These are phyloP conservation scores for Lagenidium giganteum DNA, from an alignment of 352 stramenopile species.

Conservation along the genomic window DNA sequence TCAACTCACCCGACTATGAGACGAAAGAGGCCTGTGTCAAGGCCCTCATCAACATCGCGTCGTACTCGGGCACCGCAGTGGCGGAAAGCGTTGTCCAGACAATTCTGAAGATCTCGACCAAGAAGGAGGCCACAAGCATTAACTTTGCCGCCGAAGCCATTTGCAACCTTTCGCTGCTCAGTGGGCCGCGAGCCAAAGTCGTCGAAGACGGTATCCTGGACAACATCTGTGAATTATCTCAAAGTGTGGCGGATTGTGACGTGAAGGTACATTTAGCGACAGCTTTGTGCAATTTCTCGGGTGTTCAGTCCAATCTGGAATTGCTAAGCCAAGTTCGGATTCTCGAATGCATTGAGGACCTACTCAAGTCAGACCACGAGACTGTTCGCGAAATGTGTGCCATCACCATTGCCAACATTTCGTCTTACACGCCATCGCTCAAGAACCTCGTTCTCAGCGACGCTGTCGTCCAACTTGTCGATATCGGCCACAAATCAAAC, in stretches of 20 bases:
- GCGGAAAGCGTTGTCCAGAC: slow-evolving; percentile 75
- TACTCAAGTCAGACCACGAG: slow-evolving; percentile 70
- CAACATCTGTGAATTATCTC: slow-evolving; percentile 60
- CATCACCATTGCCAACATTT: slow-evolving; percentile 73
- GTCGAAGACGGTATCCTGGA: slow-evolving; percentile 78
- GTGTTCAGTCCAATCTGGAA: slow-evolving; percentile 61
- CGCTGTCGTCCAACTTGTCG: slow-evolving; percentile 56
- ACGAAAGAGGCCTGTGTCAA: slow-evolving; percentile 85
- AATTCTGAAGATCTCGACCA: slow-evolving; percentile 70
- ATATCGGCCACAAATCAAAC: slow-evolving; percentile 48
- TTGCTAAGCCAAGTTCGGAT: slow-evolving; percentile 55
- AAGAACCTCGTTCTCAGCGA: slow-evolving; percentile 66
- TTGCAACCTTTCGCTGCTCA: slow-evolving; percentile 73
- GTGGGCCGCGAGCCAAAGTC: slow-evolving; percentile 59
- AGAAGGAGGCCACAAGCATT: slow-evolving; percentile 48
- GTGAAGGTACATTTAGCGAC: slow-evolving; percentile 63
- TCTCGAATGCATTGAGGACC: slow-evolving; percentile 66
- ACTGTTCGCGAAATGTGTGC: slow-evolving; percentile 63
- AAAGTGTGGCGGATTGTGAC: slow-evolving; percentile 26
- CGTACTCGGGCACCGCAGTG: slow-evolving; percentile 46
- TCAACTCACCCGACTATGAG: slow-evolving; percentile 72
- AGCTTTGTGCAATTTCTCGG: slow-evolving; percentile 78
- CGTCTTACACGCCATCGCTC: slow-evolving; percentile 47
- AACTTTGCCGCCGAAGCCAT: slow-evolving; percentile 68
- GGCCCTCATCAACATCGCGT: slow-evolving; percentile 81